Base-by-base conservation (phyloP, 2,329 filamentous ascomycete species). In the Xylariaceae sp. region DNA sequence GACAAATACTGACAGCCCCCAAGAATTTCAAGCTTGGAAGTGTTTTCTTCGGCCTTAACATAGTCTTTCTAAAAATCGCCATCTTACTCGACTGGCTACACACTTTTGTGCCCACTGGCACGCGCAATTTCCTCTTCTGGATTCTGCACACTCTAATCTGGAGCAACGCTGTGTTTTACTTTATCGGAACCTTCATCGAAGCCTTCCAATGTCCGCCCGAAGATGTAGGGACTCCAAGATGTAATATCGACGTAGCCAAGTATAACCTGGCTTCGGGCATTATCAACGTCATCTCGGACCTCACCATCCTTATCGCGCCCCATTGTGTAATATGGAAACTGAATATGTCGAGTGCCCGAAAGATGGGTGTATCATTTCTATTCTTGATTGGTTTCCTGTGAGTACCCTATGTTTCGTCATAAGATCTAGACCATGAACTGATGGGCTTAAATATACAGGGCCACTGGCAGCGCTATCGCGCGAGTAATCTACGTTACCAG, bases 321-420 rank as follows among this genome's bases (percentile, higher is more conserved):
- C 61, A 63, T 34, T 63, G 61, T 55, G 56, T 63, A 1, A 60
- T 63, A 28, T 63, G 61, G 61, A 59, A 53, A n/a, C 49, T 63
- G 9, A 53, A 62, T 23, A 28, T 62, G 19, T 54, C 61, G 17
- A 56, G 3, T 14, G 6, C 23, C 4, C 34, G 41, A 29, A 63
- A 62, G 47, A 53, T 61, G 12, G 60, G 57, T 9, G 58, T 63
- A 9, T 63, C 58, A 5, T 26, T 61, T 14, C 34, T 63, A 11
- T 63, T 63, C 21, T 16, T 62, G 14, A 57, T 63, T 23, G 61
- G 61, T 7, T 19, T 52, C n/a, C 44, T 61, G 61, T 63, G 29
- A 48, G 61, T 56, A 3, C 21, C 24, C 4, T 26, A 2, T 23
- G 17, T 49, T 29, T 23, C 6, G 4, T 40, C 1, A 49, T 16